phyloP scores from a whole-genome alignment of 306 rosid genomes.

The Prunus mume region DNA sequence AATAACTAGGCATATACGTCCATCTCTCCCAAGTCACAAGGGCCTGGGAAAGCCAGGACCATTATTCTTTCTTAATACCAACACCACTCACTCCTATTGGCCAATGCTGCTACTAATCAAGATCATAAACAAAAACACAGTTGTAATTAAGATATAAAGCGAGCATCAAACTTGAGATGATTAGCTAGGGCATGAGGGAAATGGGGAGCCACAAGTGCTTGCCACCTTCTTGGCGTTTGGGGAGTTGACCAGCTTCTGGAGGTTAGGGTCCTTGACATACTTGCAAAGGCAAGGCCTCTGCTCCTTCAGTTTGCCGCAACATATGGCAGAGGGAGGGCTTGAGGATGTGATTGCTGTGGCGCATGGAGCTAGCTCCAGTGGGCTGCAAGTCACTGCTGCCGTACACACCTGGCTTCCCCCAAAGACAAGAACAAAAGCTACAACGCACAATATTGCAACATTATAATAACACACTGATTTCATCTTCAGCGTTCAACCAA shows the following conservation, averaged over 20 bases:
- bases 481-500: slow-evolving; percentile 31
- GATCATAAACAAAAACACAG: background rate
- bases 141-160: background rate
- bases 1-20: no score
- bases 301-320: slow-evolving; percentile 49
- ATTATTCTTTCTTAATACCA: background rate
- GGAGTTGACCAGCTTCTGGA: slow-evolving; percentile 49
- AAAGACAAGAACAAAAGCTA: slow-evolving; percentile 8
- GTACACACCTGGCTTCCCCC: slow-evolving; percentile 18
- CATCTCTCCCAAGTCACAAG: background rate
- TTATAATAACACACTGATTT: background rate
- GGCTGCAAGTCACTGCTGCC: slow-evolving; percentile 43
- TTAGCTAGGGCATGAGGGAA: slow-evolving; percentile 31
- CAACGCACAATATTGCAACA: slow-evolving; percentile 13
- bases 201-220: slow-evolving; percentile 41
- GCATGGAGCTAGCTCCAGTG: slow-evolving; percentile 44
- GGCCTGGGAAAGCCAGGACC: background rate
- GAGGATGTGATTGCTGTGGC: slow-evolving; percentile 38
- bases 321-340: slow-evolving; percentile 30
- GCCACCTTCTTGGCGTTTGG: slow-evolving; percentile 56
- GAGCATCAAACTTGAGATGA: background rate
- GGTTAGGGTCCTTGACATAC: slow-evolving; percentile 49
- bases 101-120: background rate
- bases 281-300: slow-evolving; percentile 62
- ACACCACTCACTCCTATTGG: no score